A percentile compares a stretch with the other conserved stretches of the same genome.
Conservation (phyloP, 2,329 filamentous ascomycete species). For the Alternaria atra region DNA sequence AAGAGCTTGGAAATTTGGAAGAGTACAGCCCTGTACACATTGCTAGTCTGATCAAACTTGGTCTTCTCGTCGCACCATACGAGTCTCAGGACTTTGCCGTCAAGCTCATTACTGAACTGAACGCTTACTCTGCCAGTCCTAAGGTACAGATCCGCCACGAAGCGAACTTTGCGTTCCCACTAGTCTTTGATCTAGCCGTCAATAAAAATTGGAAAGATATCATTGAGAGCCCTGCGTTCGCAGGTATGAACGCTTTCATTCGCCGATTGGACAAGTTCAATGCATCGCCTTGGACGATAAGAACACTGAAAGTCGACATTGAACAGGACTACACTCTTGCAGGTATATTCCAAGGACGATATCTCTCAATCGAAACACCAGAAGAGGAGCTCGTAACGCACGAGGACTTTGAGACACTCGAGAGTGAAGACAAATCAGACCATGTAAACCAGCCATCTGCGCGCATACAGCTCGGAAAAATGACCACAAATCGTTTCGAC, state of each 20-base stretch:
- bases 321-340: slow-evolving; percentile 54
- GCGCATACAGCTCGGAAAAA: slow-evolving; percentile 24
- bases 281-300: slow-evolving; percentile 51
- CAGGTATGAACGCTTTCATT: slow-evolving; percentile 55
- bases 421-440: slow-evolving; percentile 31
- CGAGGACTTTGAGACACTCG: slow-evolving; percentile 54
- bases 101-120: slow-evolving; percentile 53
- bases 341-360: slow-evolving; percentile 57
- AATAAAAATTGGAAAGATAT: slow-evolving; percentile 49
- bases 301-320: slow-evolving; percentile 53
- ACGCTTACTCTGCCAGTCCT: slow-evolving; percentile 57
- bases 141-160: slow-evolving; percentile 64
- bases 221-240: slow-evolving; percentile 52
- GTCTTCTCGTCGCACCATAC: slow-evolving; percentile 53
- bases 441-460: slow-evolving; percentile 24
- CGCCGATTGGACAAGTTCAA: slow-evolving; percentile 55
- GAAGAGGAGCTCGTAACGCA: slow-evolving; percentile 49
- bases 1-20: slow-evolving; percentile 51
- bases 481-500: neutral
- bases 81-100: slow-evolving; percentile 51
- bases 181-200: slow-evolving; percentile 54
- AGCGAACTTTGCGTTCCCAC: slow-evolving; percentile 60
- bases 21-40: slow-evolving; percentile 59
- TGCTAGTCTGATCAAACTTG: slow-evolving; percentile 59
- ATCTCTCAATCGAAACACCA: slow-evolving; percentile 55